Evolutionary conservation across 2,329 filamentous ascomycete species (phyloP), one percentile per base, ranked within the genome.

Genomic region (Ceratocystis ficicola): DNA sequence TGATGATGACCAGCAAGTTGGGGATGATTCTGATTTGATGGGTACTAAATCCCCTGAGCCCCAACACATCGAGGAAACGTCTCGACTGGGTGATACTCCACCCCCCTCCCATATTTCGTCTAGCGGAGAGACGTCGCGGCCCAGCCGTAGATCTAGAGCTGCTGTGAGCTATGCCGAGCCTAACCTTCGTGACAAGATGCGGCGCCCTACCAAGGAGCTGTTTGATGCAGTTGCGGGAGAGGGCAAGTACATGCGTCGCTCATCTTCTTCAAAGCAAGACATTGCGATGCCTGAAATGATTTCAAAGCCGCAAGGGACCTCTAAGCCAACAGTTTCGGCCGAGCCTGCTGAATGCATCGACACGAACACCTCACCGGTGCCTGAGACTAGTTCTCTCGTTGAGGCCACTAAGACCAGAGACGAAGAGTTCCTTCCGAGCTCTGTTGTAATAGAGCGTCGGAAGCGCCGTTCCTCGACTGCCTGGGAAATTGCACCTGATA

Each of bases 151-250:
- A 69, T 83, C 84, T 61, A 80, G 87, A 70, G 77, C 83, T 10
- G 80, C 85, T 62, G 82, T 94, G 68, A 93, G 88, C 76, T 94
- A 94, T 73, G 87, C 88, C 10, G 88, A 93, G 73, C 89, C 89
- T 1, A 93, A 88, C 71, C 78, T 94, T 52, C 82, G 87, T 68
- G 87, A 86, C 72, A 94, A 94, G 76, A 92, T 94, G 89, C 83
- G 89, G 67, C 82, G 89, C 67, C 88, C 89, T 25, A 88, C 86
- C 1, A 89, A 89, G 72, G 84, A 89, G 69, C 75, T 92, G 8
- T 83, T 87, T 44, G 88, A 91, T 73, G 89, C 88, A 1, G 88
- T 93, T 15, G 76, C 81, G 10, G 84, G 82, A n/a, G 82, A 87
- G 70, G 81, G 80, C 41, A 85, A 81, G 71, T 77, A 80, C 67